These are phyloP conservation scores for Retiboletus flavoniger DNA, from an alignment of 1,284 basidiomycete species.

Conservation along the genomic window DNA sequence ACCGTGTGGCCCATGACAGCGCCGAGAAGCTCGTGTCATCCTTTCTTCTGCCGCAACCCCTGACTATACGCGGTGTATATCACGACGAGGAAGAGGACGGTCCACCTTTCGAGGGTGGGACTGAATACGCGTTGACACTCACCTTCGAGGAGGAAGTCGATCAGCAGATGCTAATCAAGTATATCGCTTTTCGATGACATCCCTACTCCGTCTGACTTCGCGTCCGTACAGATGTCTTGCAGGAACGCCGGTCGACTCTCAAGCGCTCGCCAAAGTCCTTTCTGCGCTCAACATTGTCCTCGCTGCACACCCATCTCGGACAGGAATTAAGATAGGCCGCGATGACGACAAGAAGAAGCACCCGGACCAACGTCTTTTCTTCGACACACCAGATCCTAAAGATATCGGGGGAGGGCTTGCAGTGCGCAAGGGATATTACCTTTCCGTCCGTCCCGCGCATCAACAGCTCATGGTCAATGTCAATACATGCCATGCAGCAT, in stretches of 20 bases:
- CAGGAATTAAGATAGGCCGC: constrained; percentile 41
- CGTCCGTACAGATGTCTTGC: constrained; percentile 22
- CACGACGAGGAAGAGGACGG: background rate
- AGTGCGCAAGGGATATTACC: constrained; percentile 72
- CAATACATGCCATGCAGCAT: constrained; percentile 75
- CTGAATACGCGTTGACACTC: constrained; percentile 16
- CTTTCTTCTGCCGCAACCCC: constrained; percentile 18
- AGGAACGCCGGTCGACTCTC: constrained; percentile 25
- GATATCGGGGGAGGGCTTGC: constrained; percentile 47
- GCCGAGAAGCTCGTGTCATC: constrained; percentile 30
- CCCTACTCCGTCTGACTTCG: constrained; percentile 2
- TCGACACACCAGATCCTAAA: constrained; percentile 16
- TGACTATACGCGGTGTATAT: constrained; percentile 19
- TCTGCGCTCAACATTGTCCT: constrained; percentile 51
- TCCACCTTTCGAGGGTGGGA: background rate
- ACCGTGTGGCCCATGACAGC: constrained; percentile 27
- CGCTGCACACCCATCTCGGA: constrained; percentile 41
- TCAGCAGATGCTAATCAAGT: constrained; percentile 17
- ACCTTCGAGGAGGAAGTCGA: constrained; percentile 22
- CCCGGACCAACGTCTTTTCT: constrained; percentile 42
- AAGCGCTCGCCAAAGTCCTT: constrained; percentile 46
- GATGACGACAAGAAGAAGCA: constrained; percentile 33
- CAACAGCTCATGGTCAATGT: constrained; percentile 78
- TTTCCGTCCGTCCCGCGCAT: constrained; percentile 70
- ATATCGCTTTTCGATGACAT: background rate